Evolutionary conservation across 306 rosid species (phyloP), one percentile per base, ranked within the genome.

Genomic region (Geum urbanum): DNA sequence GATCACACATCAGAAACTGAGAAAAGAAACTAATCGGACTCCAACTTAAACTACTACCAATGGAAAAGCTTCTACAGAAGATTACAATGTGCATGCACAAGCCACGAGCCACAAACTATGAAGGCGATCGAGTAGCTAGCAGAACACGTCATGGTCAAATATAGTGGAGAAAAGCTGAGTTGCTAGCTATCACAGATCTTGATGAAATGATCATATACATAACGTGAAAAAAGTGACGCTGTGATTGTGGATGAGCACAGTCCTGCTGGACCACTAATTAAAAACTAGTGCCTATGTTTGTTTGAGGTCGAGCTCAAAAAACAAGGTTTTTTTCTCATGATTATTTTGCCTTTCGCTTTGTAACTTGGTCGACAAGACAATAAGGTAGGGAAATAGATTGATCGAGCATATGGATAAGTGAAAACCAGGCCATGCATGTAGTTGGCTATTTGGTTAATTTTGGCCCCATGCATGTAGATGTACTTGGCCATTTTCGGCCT

Each of bases 151-250:
- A 9, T n/a, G 67, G 40, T n/a, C 46, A 62, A 16, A n/a, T 57
- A 5, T 18, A 27, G 41, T 57, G 41, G 22, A 35, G 13, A 62
- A 62, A 62, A 40, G 50, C 46, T 4, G 9, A 40, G 67, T 62
- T 40, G 66, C 46, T 62, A 62, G 66, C 46, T 62, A 62, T 62
- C 48, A 62, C 66, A 39, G 66, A 16, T 16, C n/a, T n/a, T 1
- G 48, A 27, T 27, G 32, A 27, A 27, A 27, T 27, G 32, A 62
- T 62, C 66, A 62, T 18, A 40, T 8, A 62, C 66, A 62, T 62
- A 62, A 62, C n/a, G 49, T 62, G 66, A 62, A 41, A 62, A 62
- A 62, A 62, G 32, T 62, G 32, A 39, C 15, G 8, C 45, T 14
- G 49, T 53, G 45, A 44, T 56, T 19, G 24, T 68, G 47, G 27